Evolutionary conservation across 1,139 yeast genomes (phyloP).

Genomic region (Candida sojae): DNA sequence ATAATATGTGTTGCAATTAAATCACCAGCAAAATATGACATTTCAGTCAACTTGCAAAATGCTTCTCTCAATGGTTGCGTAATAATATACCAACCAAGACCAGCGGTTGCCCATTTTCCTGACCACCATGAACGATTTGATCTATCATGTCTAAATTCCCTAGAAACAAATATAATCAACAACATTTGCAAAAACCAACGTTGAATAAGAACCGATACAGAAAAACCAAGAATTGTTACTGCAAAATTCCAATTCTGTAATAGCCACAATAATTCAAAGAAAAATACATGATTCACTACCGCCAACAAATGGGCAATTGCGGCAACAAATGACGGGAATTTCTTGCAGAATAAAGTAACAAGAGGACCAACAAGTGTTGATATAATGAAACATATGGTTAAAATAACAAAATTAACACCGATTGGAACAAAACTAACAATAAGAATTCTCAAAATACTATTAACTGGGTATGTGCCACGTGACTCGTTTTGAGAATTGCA

Average conservation of each 20-base stretch:
- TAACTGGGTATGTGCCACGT: conserved; percentile 26
- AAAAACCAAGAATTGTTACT: conserved; percentile 50
- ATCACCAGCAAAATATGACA: conserved; percentile 57
- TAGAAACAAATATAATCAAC: conserved; percentile 41
- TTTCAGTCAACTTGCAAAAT: conserved; percentile 53
- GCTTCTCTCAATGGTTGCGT: conserved; percentile 59
- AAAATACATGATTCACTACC: conserved; percentile 40
- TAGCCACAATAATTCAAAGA: conserved; percentile 53
- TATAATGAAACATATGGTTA: conserved; percentile 39
- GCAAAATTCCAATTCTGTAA: conserved; percentile 55
- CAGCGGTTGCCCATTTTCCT: conserved; percentile 60
- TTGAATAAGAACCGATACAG: conserved; percentile 43
- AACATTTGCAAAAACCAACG: conserved; percentile 42
- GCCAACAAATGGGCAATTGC: conserved; percentile 45
- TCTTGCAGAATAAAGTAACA: conserved; percentile 30
- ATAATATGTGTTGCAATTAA: conserved; percentile 53
- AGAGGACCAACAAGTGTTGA: conserved; percentile 52
- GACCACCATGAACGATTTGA: conserved; percentile 69
- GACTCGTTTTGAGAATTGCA: conserved; percentile 46
- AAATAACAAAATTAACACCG: conserved; percentile 38
- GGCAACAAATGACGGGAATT: conserved; percentile 48
- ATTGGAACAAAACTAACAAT: conserved; percentile 51
- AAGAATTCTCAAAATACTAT: conserved; percentile 39
- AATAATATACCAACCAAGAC: conserved; percentile 50
- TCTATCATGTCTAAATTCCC: conserved; percentile 52